Percentiles rank a stretch among this genome's conserved stretches.
Evolutionary conservation across 225 moss, liverwort and hornwort species (phyloP).

Genomic region (Polytrichum commune): DNA sequence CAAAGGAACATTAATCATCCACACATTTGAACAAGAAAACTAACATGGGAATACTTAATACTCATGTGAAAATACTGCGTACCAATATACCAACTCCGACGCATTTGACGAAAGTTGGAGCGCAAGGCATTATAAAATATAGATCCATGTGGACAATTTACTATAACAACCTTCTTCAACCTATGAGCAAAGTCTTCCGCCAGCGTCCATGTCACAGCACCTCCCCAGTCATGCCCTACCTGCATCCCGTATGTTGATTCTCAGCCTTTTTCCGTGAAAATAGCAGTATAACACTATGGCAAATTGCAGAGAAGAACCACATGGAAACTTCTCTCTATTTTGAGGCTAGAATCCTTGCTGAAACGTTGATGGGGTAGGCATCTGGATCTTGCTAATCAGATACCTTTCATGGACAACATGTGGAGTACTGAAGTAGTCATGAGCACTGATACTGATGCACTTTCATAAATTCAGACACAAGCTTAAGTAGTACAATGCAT

Average conservation of each 20-base stretch:
- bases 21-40: not conserved
- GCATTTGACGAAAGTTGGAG: slow-evolving; percentile 41
- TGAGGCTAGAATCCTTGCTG: not conserved
- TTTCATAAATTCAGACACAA: too few relatives aligned
- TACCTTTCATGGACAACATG: too few relatives aligned
- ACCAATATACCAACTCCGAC: slow-evolving; percentile 72
- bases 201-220: slow-evolving; percentile 62
- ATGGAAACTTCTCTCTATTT: too few relatives aligned
- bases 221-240: slow-evolving; percentile 91
- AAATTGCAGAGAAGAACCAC: too few relatives aligned
- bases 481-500: too few relatives aligned
- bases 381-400: too few relatives aligned
- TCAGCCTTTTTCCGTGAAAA: too few relatives aligned
- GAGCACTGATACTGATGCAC: too few relatives aligned
- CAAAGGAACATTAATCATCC: not conserved
- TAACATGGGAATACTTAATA: not conserved
- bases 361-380: too few relatives aligned
- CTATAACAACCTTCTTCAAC: slow-evolving; percentile 56
- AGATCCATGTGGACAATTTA: slow-evolving; percentile 38
- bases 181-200: slow-evolving; percentile 74
- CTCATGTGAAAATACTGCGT: slow-evolving; percentile 1
- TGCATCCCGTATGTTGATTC: slow-evolving; percentile 13
- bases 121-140: slow-evolving; percentile 36
- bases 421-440: too few relatives aligned
- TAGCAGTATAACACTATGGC: too few relatives aligned